Conservation (phyloP, 257 asterid genomes). For the Solanum chilense region DNA sequence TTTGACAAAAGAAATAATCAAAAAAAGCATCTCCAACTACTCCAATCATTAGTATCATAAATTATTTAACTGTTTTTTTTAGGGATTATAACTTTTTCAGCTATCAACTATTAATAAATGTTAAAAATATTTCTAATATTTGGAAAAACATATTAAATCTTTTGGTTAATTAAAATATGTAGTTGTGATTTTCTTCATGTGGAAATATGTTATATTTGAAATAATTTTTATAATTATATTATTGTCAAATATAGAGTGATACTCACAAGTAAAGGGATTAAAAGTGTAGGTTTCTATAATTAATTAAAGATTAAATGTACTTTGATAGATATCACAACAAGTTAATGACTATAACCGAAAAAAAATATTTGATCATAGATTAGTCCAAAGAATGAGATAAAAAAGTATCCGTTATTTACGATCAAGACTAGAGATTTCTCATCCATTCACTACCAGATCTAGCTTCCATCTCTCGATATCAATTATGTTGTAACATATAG, state of each 20-base stretch:
- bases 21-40: slow-evolving; percentile 18
- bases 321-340: neutral
- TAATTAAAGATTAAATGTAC: neutral
- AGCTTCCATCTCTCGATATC: too few relatives aligned
- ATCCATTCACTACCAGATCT: too few relatives aligned
- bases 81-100: neutral
- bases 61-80: neutral
- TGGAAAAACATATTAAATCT: neutral
- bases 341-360: neutral
- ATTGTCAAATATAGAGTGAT: neutral
- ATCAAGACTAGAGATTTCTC: too few relatives aligned
- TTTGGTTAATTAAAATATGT: neutral
- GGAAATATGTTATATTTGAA: neutral
- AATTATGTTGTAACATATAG: too few relatives aligned
- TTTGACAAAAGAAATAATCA: neutral
- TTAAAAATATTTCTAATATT: neutral
- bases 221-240: neutral
- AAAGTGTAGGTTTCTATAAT: neutral
- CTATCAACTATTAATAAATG: neutral
- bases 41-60: neutral
- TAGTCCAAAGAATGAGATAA: neutral
- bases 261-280: neutral
- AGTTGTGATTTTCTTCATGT: neutral
- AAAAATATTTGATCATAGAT: neutral
- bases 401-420: too few relatives aligned